Conservation (phyloP, 2,329 filamentous ascomycete genomes). For the Trichoderma asperellum region DNA sequence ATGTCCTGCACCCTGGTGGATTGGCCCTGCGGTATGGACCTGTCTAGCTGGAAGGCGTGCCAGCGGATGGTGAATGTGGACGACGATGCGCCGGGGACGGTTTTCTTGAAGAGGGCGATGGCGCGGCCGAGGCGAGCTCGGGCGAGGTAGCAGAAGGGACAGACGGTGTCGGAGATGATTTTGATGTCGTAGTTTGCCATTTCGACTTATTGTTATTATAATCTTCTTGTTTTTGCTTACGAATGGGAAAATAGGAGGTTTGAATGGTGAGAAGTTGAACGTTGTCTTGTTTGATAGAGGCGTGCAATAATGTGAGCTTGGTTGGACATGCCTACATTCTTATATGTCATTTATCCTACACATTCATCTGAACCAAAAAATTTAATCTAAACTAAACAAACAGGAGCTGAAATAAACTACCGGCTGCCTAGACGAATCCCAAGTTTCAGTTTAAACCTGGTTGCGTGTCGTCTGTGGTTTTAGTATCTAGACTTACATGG, state of each 20-base stretch:
- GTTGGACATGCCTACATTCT: not conserved
- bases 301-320: not conserved
- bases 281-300: not conserved
- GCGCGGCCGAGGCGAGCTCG: slow-evolving; percentile 74
- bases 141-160: slow-evolving; percentile 80
- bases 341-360: not conserved
- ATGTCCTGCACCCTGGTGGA: slow-evolving; percentile 53
- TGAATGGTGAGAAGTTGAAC: not conserved
- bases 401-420: not conserved
- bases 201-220: not conserved
- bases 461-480: slow-evolving; percentile 2
- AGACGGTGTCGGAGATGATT: slow-evolving; percentile 80
- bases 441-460: not conserved
- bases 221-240: not conserved
- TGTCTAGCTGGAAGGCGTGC: slow-evolving; percentile 76
- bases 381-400: not conserved
- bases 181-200: slow-evolving; percentile 80
- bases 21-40: slow-evolving; percentile 37
- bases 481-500: slow-evolving; percentile 28
- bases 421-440: not conserved
- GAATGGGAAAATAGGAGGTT: not conserved
- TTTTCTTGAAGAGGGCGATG: slow-evolving; percentile 67
- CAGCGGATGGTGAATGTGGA: slow-evolving; percentile 76
- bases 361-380: not conserved
- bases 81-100: slow-evolving; percentile 58